A percentile compares a stretch with the other conserved stretches of the same genome.
Conservation (phyloP, 306 rosid species). For the Acmispon strigosus region DNA sequence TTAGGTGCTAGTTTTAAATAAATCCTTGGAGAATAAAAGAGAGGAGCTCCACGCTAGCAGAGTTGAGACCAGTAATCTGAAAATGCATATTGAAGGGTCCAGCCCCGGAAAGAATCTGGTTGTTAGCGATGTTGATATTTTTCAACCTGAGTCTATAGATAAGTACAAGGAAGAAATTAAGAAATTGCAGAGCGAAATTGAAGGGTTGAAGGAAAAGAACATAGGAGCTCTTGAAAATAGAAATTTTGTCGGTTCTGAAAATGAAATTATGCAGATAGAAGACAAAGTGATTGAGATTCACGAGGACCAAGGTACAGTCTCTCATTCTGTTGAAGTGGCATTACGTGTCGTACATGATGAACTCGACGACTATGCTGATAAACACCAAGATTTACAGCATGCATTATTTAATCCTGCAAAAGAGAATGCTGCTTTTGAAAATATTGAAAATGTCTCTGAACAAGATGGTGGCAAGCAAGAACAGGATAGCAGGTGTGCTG, state of each 20-base stretch:
- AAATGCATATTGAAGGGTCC: conserved; percentile 54
- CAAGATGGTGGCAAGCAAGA: conserved; percentile 30
- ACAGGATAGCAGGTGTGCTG: conserved; percentile 23
- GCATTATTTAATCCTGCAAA: conserved; percentile 25
- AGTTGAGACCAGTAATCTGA: conserved; percentile 70
- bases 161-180: conserved; percentile 73
- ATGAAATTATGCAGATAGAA: conserved; percentile 37
- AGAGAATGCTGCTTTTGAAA: conserved; percentile 28
- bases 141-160: conserved; percentile 40
- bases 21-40: conserved; percentile 67
- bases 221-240: conserved; percentile 23
- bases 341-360: conserved; percentile 23
- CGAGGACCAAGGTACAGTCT: conserved; percentile 57
- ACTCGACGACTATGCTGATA: conserved; percentile 28
- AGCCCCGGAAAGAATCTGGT: conserved; percentile 28
- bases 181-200: conserved; percentile 63
- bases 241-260: conserved; percentile 30
- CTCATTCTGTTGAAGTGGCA: conserved; percentile 28
- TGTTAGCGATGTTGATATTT: conserved; percentile 32
- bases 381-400: conserved; percentile 33
- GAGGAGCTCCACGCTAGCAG: conserved; percentile 65
- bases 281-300: conserved; percentile 64
- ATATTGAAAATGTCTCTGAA: conserved; percentile 33
- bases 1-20: conserved; percentile 70
- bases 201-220: conserved; percentile 44